Conservation (phyloP, 2,329 filamentous ascomycete species). For the Trichoderma gracile region DNA sequence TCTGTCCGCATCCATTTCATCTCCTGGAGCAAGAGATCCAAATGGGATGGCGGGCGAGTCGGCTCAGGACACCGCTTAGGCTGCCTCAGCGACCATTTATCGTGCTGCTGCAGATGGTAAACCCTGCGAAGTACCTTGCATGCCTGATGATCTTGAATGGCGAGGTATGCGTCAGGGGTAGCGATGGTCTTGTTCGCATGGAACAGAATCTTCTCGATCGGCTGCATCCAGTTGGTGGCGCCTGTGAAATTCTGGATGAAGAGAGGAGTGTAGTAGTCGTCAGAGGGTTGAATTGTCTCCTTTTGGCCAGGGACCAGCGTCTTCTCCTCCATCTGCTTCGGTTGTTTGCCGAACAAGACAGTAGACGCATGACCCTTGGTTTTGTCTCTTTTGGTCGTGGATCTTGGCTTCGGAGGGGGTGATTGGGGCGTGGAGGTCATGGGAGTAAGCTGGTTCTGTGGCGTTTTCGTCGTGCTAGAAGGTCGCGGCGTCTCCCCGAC, state of each 20-base stretch:
- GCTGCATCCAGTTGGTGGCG: slow-evolving; percentile 60
- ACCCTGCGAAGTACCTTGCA: slow-evolving; percentile 83
- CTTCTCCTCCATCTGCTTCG: slow-evolving; percentile 51
- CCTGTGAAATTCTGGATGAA: slow-evolving; percentile 61
- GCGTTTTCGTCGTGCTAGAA: slow-evolving; percentile 34
- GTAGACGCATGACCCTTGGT: slow-evolving; percentile 69
- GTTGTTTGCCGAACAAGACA: slow-evolving; percentile 75
- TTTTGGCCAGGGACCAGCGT: slow-evolving; percentile 44
- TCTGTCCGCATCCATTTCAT: slow-evolving; percentile 99
- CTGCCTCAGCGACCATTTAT: slow-evolving; percentile 91
- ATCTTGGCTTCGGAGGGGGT: slow-evolving; percentile 38
- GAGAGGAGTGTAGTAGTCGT: slow-evolving; percentile 65
- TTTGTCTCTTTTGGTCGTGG: slow-evolving; percentile 53
- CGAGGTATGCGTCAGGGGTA: slow-evolving; percentile 79
- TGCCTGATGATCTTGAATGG: slow-evolving; percentile 82
- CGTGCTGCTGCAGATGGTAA: slow-evolving; percentile 85
- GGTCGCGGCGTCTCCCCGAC: slow-evolving; percentile 58
- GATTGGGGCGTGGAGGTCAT: slow-evolving; percentile 49
- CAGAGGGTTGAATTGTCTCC: slow-evolving; percentile 49
- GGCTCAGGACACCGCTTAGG: slow-evolving; percentile 83
- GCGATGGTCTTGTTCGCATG: slow-evolving; percentile 88
- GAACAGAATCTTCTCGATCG: slow-evolving; percentile 70
- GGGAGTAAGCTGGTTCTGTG: slow-evolving; percentile 43
- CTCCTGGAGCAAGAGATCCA: slow-evolving; percentile 84
- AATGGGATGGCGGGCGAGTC: slow-evolving; percentile 72